Evolutionary conservation across 2,329 filamentous ascomycete genomes (phyloP).

Genomic region (Ophiocordyceps unilateralis): DNA sequence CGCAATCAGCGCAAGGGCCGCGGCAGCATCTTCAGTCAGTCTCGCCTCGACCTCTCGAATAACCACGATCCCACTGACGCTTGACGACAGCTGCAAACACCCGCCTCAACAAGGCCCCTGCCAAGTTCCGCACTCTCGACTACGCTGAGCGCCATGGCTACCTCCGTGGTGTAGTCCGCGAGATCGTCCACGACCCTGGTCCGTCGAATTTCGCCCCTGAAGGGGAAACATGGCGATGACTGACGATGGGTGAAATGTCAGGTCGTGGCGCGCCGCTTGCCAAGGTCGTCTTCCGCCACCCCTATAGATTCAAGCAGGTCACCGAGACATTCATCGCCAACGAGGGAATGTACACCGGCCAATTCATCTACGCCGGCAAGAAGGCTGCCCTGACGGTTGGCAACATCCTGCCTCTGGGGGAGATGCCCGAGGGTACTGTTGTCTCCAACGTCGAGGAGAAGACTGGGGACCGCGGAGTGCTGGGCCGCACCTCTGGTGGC

Average conservation of each 20-base stretch:
- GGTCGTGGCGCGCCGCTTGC: slow-evolving; percentile 89
- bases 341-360: slow-evolving; percentile 99
- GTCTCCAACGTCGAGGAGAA: slow-evolving; percentile 99
- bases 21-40: slow-evolving; percentile 40
- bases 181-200: slow-evolving; percentile 97
- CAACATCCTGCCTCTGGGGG: slow-evolving; percentile 88
- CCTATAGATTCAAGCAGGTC: slow-evolving; percentile 94
- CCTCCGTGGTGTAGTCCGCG: slow-evolving; percentile 91
- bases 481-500: slow-evolving; percentile 96
- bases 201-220: slow-evolving; percentile 10
- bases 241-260: slow-evolving; percentile 12
- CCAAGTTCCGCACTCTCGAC: slow-evolving; percentile 94
- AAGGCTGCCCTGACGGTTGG: slow-evolving; percentile 92
- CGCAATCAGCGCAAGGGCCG: slow-evolving; percentile 48
- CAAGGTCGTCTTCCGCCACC: slow-evolving; percentile 91
- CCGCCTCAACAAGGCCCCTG: slow-evolving; percentile 68
- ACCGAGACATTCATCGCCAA: slow-evolving; percentile 99
- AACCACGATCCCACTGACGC: slow-evolving; percentile 12
- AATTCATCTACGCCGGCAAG: slow-evolving; percentile 99
- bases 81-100: slow-evolving; percentile 50
- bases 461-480: slow-evolving; percentile 85
- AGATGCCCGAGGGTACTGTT: slow-evolving; percentile 97
- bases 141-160: slow-evolving; percentile 96
- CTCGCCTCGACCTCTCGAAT: slow-evolving; percentile 7
- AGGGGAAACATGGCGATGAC: slow-evolving; percentile 5